A percentile compares a stretch with the other conserved stretches of the same genome.
These are phyloP conservation scores for Chaetoceros muelleri DNA, from an alignment of 108 stramenopile species.

Conservation along the genomic window DNA sequence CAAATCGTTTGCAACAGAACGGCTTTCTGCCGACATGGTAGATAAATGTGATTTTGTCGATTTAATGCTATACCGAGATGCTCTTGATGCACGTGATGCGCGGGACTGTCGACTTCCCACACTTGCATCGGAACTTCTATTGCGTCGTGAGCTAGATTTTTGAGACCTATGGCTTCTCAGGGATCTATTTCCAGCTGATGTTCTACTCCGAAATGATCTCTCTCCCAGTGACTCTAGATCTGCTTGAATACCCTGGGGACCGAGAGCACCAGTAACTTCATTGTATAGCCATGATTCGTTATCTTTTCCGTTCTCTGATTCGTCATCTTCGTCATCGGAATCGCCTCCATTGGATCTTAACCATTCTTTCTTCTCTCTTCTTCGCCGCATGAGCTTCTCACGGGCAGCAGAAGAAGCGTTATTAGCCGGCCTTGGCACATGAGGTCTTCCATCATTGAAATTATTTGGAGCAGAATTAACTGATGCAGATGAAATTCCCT, in stretches of 20 bases:
- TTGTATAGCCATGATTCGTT: constrained; percentile 72
- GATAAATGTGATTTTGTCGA: constrained; percentile 70
- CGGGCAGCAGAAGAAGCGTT: constrained; percentile 17
- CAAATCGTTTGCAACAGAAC: constrained; percentile 79
- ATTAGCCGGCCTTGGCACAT: background rate
- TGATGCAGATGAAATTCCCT: constrained; percentile 24
- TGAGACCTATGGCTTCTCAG: constrained; percentile 49
- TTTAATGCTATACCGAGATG: constrained; percentile 59
- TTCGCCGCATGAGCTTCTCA: constrained; percentile 31
- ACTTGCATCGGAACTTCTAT: constrained; percentile 17
- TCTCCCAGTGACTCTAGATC: constrained; percentile 78
- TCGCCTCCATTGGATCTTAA: background rate
- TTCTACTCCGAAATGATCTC: constrained; percentile 59
- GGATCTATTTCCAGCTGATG: constrained; percentile 40
- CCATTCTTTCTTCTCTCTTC: constrained; percentile 28
- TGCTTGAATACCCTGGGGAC: constrained; percentile 65
- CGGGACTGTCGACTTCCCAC: constrained; percentile 38
- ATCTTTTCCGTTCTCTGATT: constrained; percentile 31
- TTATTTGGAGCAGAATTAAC: constrained; percentile 68
- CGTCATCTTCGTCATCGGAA: constrained; percentile 6
- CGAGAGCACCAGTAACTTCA: constrained; percentile 74
- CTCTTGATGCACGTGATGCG: constrained; percentile 39
- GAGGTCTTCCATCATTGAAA: background rate
- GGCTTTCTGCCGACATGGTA: constrained; percentile 79
- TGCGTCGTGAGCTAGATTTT: constrained; percentile 8